Base-by-base conservation (phyloP, 2,329 filamentous ascomycete species). In the Clarireedia paspali region DNA sequence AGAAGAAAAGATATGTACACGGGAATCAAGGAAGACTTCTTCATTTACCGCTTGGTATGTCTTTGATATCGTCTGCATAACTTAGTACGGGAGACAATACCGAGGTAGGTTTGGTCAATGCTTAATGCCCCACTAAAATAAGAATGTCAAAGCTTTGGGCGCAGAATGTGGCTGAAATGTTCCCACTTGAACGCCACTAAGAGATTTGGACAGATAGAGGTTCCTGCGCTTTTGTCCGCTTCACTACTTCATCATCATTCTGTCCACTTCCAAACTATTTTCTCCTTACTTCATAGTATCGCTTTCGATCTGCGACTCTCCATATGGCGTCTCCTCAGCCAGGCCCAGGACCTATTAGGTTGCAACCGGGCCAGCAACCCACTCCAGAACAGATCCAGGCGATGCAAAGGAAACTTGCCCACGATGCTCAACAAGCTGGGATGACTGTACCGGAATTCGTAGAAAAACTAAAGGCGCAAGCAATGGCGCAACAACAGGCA, bases 401-500 rank as follows among this genome's bases (percentile, higher is more conserved):
- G 55, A 94, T 96, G 79, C 89, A 95, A 71, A 82, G 84, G 65
- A 87, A 94, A 72, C 75, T 96, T 46, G 86, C 87, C 49, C 81
- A 82, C 50, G 91, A 96, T 72, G 92, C 92, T 49, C 79, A 88
- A 67, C 91, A 88, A 73, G 82, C 85, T 61, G 91, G 91, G 70
- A 84, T 97, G 80, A 84, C 87, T 6, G 85, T 94, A 0, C 89
- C 87, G 46, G 79, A 96, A 72, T 96, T 95, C 70, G 81, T 95
- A 67, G 84, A 86, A 68, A 80, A 83, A 58, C 75, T 87, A 65
- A 83, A 82, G 70, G 76, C 74, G 63, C 80, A 84, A 66, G 76
- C 75, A 4, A 71, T 73, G 64, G 74, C 68, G 60, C 57, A 69
- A 59, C 72, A 76, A 59, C 66, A 79, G 63, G 77, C 79, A 57